Percentiles rank a stretch among this genome's conserved stretches.
Evolutionary conservation across 192 early-diverging fungal genomes (phyloP).

Genomic region (Backusella australiensis): DNA sequence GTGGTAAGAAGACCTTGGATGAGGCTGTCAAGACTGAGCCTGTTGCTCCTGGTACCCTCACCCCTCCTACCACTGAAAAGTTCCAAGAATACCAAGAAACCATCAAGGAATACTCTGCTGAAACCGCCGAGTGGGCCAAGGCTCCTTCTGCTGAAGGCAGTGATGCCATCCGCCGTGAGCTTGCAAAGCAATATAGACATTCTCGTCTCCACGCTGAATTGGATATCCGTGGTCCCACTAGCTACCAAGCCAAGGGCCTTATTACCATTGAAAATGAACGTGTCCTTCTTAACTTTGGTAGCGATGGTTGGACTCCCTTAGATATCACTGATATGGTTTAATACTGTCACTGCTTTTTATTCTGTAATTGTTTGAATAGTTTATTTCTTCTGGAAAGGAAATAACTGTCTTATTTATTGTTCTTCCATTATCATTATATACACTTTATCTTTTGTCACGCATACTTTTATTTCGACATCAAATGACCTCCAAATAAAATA

Average conservation of each 20-base stretch:
- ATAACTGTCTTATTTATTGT: background rate
- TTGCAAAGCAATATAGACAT: slow-evolving; percentile 21
- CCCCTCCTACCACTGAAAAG: background rate
- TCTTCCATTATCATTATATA: background rate
- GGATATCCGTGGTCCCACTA: slow-evolving; percentile 12
- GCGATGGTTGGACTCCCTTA: background rate
- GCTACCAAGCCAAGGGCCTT: slow-evolving; percentile 21
- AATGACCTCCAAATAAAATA: slow-evolving; percentile 5
- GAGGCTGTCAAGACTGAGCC: background rate
- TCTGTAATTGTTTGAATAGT: slow-evolving; percentile 3
- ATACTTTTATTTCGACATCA: background rate
- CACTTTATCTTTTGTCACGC: background rate
- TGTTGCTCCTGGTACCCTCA: background rate
- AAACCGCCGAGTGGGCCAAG: slow-evolving; percentile 14
- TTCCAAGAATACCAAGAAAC: slow-evolving; percentile 10
- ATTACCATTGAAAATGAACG: background rate
- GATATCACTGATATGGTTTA: slow-evolving; percentile 20
- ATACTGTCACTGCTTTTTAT: background rate
- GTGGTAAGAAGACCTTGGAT: background rate
- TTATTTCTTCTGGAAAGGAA: slow-evolving; percentile 15
- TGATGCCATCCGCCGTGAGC: background rate
- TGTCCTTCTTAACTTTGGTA: slow-evolving; percentile 11
- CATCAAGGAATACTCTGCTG: background rate
- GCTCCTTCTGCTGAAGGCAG: background rate
- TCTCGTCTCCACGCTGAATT: slow-evolving; percentile 21